Evolutionary conservation across 345 rosid genomes (phyloP).

Genomic region (Theobroma cacao): DNA sequence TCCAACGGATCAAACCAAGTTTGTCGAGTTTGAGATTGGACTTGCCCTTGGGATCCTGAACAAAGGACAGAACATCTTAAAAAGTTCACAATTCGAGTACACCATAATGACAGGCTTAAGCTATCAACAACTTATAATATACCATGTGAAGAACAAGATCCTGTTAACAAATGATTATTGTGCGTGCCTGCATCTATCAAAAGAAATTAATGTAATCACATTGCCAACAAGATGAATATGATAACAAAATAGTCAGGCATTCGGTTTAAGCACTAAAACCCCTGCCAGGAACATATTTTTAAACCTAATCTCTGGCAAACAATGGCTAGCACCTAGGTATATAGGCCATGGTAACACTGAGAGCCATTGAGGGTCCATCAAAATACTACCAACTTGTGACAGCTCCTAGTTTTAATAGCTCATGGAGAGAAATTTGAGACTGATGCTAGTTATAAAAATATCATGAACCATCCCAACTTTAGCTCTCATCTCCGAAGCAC

Average conservation of each 20-base stretch:
- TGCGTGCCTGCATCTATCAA: neutral
- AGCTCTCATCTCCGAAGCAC: constrained; percentile 26
- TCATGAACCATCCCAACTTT: neutral
- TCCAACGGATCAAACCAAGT: neutral
- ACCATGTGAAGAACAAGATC: neutral
- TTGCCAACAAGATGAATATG: neutral
- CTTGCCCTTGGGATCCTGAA: too few species aligned
- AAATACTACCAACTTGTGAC: neutral
- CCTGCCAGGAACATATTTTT: neutral
- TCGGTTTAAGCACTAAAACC: too few species aligned
- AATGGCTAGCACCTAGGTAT: neutral
- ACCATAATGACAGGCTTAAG: too few species aligned
- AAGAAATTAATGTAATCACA: neutral
- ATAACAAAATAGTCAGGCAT: too few species aligned
- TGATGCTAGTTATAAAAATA: neutral
- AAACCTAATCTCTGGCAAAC: neutral
- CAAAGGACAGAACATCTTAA: too few species aligned
- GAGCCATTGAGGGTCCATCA: neutral
- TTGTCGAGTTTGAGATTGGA: neutral
- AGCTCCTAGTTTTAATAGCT: neutral
- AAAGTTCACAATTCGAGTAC: too few species aligned
- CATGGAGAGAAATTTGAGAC: neutral
- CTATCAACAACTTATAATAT: neutral
- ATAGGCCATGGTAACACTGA: neutral
- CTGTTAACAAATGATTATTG: neutral